Evolutionary conservation across 805 yeast species (phyloP).

Genomic region (Ogataea ramenticola): DNA sequence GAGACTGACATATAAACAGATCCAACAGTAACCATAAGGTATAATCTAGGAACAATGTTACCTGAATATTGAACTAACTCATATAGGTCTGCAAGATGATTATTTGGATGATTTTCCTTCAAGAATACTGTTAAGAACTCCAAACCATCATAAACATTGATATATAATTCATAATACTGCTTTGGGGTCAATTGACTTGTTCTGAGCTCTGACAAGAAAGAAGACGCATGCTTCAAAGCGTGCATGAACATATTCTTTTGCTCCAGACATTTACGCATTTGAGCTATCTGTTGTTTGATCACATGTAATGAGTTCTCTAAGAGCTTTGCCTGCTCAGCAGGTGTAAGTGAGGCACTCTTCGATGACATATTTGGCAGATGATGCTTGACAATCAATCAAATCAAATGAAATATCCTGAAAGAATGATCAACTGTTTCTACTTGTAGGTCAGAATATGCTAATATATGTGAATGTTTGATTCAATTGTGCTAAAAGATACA

Average conservation of each 20-base stretch:
- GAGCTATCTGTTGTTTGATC: conserved; percentile 63
- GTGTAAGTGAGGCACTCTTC: conserved; percentile 1
- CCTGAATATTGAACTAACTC: conserved; percentile 95
- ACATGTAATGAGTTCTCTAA: conserved; percentile 38
- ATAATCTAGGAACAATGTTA: conserved; percentile 84
- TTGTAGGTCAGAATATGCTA: no score
- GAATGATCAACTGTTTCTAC: no score
- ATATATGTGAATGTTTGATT: no score
- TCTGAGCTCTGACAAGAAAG: conserved; percentile 73
- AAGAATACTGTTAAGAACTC: conserved; percentile 59
- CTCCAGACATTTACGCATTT: conserved; percentile 72
- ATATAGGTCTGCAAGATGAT: conserved; percentile 80
- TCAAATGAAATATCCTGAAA: no score
- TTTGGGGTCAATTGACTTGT: conserved; percentile 75
- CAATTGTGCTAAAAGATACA: no score
- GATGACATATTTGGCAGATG: not conserved
- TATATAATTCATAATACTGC: conserved; percentile 88
- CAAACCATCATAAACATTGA: conserved; percentile 75
- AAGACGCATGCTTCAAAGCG: conserved; percentile 81
- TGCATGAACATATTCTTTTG: conserved; percentile 65
- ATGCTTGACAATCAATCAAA: not conserved
- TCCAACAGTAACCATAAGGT: conserved; percentile 93
- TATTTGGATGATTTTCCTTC: conserved; percentile 57
- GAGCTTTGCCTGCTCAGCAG: conserved; percentile 20
- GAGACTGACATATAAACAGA: conserved; percentile 74